Percentiles rank a stretch among this genome's conserved stretches.
phyloP scores from a whole-genome alignment of 352 stramenopile species.

The Phytopythium aichiense region DNA sequence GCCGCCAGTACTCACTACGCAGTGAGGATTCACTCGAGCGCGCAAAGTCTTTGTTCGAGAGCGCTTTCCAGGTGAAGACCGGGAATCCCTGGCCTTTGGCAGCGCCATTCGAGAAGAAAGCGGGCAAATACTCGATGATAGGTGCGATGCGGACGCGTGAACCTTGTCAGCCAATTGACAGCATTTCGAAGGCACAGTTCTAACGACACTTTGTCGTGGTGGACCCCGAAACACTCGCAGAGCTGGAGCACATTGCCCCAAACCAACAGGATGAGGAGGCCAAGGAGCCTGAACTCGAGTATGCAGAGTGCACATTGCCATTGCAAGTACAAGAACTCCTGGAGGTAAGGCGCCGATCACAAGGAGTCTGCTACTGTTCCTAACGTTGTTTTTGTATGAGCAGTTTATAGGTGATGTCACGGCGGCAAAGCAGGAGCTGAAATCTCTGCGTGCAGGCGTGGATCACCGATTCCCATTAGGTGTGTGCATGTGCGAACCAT shows the following conservation, averaged over 20 bases:
- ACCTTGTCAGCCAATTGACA: too few relatives aligned
- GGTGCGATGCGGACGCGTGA: background rate
- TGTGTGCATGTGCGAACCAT: background rate
- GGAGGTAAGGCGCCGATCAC: conserved; percentile 11
- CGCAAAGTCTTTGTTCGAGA: background rate
- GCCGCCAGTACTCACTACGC: background rate
- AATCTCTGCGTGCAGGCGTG: background rate
- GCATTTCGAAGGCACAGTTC: background rate
- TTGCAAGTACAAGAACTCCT: conserved; percentile 33
- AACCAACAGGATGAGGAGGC: background rate
- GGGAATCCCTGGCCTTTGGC: conserved; percentile 59
- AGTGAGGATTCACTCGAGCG: background rate
- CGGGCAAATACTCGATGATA: conserved; percentile 63
- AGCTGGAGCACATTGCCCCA: background rate
- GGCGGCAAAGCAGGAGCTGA: background rate
- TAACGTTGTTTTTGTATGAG: too few relatives aligned
- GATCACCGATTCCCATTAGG: background rate
- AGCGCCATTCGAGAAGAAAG: conserved; percentile 38
- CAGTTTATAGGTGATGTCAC: background rate
- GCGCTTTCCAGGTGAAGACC: conserved; percentile 49
- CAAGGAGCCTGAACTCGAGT: background rate
- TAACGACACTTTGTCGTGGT: background rate
- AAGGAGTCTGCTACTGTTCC: background rate
- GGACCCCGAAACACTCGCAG: background rate
- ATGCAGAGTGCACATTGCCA: conserved; percentile 17